Evolutionary conservation across 2,329 filamentous ascomycete genomes (phyloP), one percentile per base, ranked within the genome.

Genomic region (Leptographium procerum): DNA sequence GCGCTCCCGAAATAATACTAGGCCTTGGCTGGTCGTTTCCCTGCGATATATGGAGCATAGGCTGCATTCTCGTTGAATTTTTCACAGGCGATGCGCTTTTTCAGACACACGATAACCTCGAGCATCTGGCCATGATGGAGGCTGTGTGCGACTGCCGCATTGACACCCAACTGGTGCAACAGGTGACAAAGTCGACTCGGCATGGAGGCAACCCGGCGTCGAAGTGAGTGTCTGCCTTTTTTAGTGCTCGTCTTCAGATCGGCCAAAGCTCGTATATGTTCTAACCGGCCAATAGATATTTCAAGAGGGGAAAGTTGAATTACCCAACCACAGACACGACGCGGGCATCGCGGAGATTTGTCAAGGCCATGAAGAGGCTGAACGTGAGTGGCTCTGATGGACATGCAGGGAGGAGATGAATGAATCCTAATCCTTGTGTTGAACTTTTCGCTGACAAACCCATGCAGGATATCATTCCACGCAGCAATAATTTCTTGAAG

Each of bases 81-180:
- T 88, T 83, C 61, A 88, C 85, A 0, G 85, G 85, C 6, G 85
- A 87, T 65, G 85, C 85, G 22, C 71, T 88, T 2, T 88, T 88
- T 69, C 85, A 88, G 67, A 88, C 85, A 1, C 85, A 88, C 64
- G 85, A 88, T 64, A 88, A 88, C 61, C 74, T 87, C 28, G 85
- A 88, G 68, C 85, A 88, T 66, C 71, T 88, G 56, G 85, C 85
- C n/a, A 88, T 88, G 85, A 88, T 88, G 84, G 84, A 87, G 66
- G 82, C 80, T 36, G 84, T 87, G 9, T 82, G 83, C 57, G 82
- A 81, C 55, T 71, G 72, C 26, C 75, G 78, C 55, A 81, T 87
- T 56, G 84, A 87, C 61, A 70, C 71, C 0, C 74, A 80, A 61
- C 76, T 88, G 7, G 79, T 87, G 19, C 74, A 79, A 59, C 69